These are phyloP conservation scores for Avicennia marina DNA, from an alignment of 257 asterid genomes.

Conservation along the genomic window DNA sequence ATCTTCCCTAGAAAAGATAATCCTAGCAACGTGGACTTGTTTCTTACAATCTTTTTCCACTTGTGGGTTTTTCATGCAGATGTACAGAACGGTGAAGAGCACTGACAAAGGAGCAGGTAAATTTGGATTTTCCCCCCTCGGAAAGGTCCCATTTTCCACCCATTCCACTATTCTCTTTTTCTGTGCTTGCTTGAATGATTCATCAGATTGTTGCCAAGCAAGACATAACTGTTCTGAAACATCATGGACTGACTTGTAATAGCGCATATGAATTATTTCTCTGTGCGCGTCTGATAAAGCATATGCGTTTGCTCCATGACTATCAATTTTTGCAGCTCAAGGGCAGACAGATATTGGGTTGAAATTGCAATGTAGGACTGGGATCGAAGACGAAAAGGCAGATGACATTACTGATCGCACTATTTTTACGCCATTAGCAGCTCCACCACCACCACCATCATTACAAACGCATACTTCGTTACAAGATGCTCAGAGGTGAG, in stretches of 20 bases:
- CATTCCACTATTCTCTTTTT: conserved; percentile 30
- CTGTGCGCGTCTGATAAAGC: background rate
- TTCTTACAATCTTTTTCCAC: conserved; percentile 4
- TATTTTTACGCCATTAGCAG: background rate
- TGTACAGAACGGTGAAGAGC: conserved; percentile 97
- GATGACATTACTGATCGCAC: background rate
- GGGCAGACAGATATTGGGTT: conserved; percentile 28
- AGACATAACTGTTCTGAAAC: background rate
- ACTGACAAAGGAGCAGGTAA: conserved; percentile 74
- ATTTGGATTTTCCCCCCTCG: conserved; percentile 16
- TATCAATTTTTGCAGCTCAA: conserved; percentile 21
- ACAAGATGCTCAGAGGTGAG: conserved; percentile 50
- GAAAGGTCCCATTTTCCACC: conserved; percentile 34
- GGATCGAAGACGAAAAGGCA: conserved; percentile 29
- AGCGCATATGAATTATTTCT: background rate
- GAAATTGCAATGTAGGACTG: conserved; percentile 32
- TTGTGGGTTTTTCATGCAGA: conserved; percentile 56
- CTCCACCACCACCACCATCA: conserved; percentile 4
- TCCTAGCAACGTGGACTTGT: conserved; percentile 20
- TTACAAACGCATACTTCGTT: conserved; percentile 25
- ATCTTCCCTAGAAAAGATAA: conserved; percentile 23
- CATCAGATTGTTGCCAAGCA: background rate
- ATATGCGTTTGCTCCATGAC: too few relatives aligned
- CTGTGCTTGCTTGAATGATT: conserved; percentile 17
- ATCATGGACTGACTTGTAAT: background rate